Evolutionary conservation across 2,329 filamentous ascomycete species (phyloP).

Genomic region (Xylariaceae sp.): DNA sequence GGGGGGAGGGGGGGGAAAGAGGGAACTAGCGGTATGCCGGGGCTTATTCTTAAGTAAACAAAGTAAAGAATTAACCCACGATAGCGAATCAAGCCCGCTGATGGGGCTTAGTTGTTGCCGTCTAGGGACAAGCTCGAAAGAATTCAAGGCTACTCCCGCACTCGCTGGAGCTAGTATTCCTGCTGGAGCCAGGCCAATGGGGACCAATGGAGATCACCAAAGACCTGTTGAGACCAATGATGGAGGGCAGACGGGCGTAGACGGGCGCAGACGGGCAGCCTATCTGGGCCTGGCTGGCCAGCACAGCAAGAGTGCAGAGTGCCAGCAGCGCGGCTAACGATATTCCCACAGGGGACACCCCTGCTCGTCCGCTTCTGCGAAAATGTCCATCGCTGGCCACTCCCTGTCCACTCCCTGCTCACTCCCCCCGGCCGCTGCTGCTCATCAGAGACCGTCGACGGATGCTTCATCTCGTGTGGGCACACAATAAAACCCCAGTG

Average conservation of each 20-base stretch:
- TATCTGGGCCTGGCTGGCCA: constrained; percentile 16
- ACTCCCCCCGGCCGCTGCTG: no score
- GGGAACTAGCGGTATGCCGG: constrained; percentile 16
- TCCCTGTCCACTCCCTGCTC: constrained; percentile 15
- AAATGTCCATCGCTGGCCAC: constrained; percentile 26
- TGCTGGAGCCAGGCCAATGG: neutral
- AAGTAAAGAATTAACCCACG: neutral
- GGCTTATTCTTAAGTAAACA: neutral
- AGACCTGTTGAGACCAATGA: neutral
- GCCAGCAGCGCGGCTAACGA: constrained; percentile 18
- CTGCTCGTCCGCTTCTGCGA: constrained; percentile 22
- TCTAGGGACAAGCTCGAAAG: constrained; percentile 4
- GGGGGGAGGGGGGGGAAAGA: neutral
- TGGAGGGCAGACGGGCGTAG: neutral
- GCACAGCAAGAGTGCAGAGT: constrained; percentile 14
- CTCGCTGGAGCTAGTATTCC: neutral
- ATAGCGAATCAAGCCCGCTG: constrained; percentile 14
- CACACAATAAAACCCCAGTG: constrained; percentile 47
- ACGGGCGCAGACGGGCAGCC: neutral
- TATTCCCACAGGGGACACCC: constrained; percentile 15
- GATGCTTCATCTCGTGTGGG: constrained; percentile 21
- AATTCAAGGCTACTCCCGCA: constrained; percentile 16
- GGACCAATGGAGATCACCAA: no score
- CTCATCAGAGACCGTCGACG: neutral
- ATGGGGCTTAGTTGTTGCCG: constrained; percentile 4